Evolutionary conservation across 148 eudicot genomes (phyloP).

Genomic region (Camellia granthamiana): DNA sequence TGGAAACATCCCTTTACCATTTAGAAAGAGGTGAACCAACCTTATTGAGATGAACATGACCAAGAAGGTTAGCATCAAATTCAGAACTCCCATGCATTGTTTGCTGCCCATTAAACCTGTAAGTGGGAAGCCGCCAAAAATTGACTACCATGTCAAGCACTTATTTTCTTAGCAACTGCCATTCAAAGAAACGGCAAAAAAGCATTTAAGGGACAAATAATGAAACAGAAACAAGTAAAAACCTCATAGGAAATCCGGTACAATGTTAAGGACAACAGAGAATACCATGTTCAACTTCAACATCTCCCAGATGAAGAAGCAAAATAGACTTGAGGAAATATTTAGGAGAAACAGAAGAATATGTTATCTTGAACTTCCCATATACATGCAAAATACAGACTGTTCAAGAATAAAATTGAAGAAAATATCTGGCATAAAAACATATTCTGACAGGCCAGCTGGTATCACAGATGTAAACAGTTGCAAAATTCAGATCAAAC

Average conservation of each 20-base stretch:
- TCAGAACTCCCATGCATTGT: constrained; percentile 46
- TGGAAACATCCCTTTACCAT: constrained; percentile 5
- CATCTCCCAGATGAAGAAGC: neutral
- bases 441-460: neutral
- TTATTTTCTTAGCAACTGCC: neutral
- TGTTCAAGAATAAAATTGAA: neutral
- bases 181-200: neutral
- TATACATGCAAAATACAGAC: neutral
- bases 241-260: no score
- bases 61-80: constrained; percentile 64
- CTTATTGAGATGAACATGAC: constrained; percentile 89
- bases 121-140: constrained; percentile 18
- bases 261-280: neutral
- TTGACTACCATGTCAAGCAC: neutral
- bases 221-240: neutral
- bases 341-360: neutral
- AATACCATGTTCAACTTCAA: constrained; percentile 2
- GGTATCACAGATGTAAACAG: neutral
- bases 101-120: constrained; percentile 66
- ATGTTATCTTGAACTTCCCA: neutral
- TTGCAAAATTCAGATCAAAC: neutral
- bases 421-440: neutral
- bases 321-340: neutral
- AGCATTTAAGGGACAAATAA: neutral
- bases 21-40: constrained; percentile 31